phyloP scores from a whole-genome alignment of 78 protist genomes.

The Dictyostelium firmibasis region DNA sequence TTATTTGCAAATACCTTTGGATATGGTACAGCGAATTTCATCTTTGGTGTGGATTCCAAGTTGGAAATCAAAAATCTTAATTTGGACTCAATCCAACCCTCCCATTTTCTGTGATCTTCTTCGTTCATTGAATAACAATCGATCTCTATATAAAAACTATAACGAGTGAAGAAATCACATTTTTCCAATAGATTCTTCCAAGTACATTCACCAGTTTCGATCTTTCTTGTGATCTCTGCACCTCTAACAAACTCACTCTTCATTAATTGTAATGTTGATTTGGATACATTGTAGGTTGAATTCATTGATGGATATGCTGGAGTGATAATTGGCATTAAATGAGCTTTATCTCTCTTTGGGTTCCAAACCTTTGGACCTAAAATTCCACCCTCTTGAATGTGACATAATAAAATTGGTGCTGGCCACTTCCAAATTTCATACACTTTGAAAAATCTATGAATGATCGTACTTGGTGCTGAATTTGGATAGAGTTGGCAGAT shows the following conservation, averaged over 20 bases:
- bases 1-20: conserved; percentile 36
- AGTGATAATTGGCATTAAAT: conserved; percentile 97
- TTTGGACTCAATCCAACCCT: conserved; percentile 77
- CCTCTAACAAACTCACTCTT: conserved; percentile 93
- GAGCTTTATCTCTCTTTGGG: conserved; percentile 78
- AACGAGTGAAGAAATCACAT: conserved; percentile 83
- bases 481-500: conserved; percentile 97
- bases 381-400: conserved; percentile 63
- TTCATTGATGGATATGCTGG: conserved; percentile 98
- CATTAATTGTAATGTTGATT: conserved; percentile 87
- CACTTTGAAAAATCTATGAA: conserved; percentile 93
- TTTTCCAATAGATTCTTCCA: conserved; percentile 82
- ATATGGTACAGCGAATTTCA: conserved; percentile 57
- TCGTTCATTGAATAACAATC: conserved; percentile 26
- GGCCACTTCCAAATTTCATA: conserved; percentile 90
- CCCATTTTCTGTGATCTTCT: conserved; percentile 81
- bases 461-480: conserved; percentile 86
- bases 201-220: conserved; percentile 14
- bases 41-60: conserved; percentile 69
- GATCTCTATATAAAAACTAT: conserved; percentile 65
- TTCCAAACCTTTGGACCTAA: conserved; percentile 82
- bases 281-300: conserved; percentile 93
- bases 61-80: conserved; percentile 52
- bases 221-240: conserved; percentile 52
- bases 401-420: conserved; percentile 62